phyloP scores from a whole-genome alignment of 2,329 filamentous ascomycete species.

The Epichloe sp. region DNA sequence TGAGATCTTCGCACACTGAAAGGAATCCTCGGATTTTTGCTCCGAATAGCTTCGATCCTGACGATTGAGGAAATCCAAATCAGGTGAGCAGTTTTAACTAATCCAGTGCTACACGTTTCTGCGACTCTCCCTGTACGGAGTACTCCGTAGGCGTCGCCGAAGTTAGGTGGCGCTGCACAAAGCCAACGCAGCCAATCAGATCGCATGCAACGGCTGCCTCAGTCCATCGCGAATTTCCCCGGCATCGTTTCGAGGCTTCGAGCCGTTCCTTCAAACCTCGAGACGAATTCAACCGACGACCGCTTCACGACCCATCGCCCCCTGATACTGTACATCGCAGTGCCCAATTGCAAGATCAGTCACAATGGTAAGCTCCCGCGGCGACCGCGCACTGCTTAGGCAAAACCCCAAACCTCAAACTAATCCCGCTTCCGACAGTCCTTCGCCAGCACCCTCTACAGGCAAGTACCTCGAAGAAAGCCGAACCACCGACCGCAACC shows the following conservation, averaged over 20 bases:
- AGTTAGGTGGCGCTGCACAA: neutral
- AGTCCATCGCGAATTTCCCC: conserved; percentile 17
- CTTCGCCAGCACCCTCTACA: conserved; percentile 23
- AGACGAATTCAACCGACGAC: conserved; percentile 15
- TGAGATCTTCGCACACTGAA: too few species aligned
- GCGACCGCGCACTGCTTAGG: neutral
- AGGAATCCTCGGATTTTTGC: too few species aligned
- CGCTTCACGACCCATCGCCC: conserved; percentile 15
- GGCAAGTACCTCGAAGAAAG: conserved; percentile 20
- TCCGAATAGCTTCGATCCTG: too few species aligned
- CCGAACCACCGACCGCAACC: conserved; percentile 6
- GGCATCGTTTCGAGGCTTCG: conserved; percentile 4
- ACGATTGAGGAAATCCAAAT: too few species aligned
- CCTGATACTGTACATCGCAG: conserved; percentile 12
- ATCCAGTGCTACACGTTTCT: too few species aligned
- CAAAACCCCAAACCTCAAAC: conserved; percentile 9
- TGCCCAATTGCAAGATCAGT: conserved; percentile 18
- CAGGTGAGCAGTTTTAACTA: too few species aligned
- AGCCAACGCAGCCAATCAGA: conserved; percentile 17
- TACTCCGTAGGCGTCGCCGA: neutral
- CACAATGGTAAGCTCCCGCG: conserved; percentile 23
- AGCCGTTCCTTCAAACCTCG: conserved; percentile 12
- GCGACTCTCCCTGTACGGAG: neutral
- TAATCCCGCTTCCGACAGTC: conserved; percentile 26
- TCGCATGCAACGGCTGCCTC: conserved; percentile 17